Evolutionary conservation across 1,284 basidiomycete genomes (phyloP), one percentile per base, ranked within the genome.

Genomic region (Mycena citricolor): DNA sequence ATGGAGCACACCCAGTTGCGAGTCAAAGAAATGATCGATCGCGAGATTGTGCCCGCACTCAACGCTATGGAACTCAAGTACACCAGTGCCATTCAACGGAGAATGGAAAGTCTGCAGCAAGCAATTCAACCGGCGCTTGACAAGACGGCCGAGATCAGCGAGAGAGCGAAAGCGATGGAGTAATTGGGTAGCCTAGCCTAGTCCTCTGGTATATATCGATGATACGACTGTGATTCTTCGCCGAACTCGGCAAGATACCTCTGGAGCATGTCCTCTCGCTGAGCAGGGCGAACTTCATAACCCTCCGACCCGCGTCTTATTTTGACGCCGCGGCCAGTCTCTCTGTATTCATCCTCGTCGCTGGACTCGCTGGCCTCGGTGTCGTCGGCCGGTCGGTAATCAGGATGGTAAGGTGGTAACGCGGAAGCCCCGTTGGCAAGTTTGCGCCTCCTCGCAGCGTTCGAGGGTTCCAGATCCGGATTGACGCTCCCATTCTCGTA

Each of bases 221-320:
- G 67, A 56, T 86, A 88, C 56, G 76, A 67, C 38, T 76, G 79
- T 1, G 69, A 70, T 47, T 77, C 73, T 47, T 72, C 70, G 6
- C 74, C 74, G 25, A 77, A 62, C 30, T 68, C 69, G 44, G 65
- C 62, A n/a, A 88, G 61, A 60, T 83, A 82, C 39, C 69, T 65
- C 43, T 59, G 65, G 24, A 89, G 60, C 63, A 87, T 70, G 38
- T 73, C 75, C 56, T 86, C 83, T 42, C 85, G 68, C 41, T 76
- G 69, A 34, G 77, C 65, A 8, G 75, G 64, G 29, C 67, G 73
- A 37, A 89, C 78, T 58, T 91, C 88, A 56, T 80, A 85, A 4
- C 88, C 88, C 66, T 91, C 89, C 13, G 86, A 90, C 13, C 88
- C 88, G 29, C 78, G 66, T 40, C 89, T 70, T 29, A 87, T 66